Evolutionary conservation across 2,329 filamentous ascomycete genomes (phyloP), one percentile per base, ranked within the genome.

Genomic region (Pyrenophora seminiperda): DNA sequence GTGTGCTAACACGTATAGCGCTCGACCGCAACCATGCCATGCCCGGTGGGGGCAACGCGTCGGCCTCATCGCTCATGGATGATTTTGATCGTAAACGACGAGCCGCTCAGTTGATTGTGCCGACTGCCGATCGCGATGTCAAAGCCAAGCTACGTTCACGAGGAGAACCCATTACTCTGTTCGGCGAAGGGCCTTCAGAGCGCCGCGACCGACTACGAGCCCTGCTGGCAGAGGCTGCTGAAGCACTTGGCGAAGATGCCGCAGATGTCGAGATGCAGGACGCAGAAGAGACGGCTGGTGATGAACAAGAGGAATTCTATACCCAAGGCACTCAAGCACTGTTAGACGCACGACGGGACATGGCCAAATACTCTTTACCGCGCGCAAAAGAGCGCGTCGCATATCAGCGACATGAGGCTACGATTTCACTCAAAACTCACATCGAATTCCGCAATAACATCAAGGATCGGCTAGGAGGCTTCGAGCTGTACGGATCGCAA

Each of bases 401-500:
- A 15, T 88, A 87, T 61, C 91, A 96, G 70, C 89, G 87, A 66
- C 79, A 83, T 50, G 94, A 97, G 71, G 85, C 90, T 17, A 85
- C 82, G 1, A 96, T 97, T 59, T 87, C 90, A 1, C 77, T 97
- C 43, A 85, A 91, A 57, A 94, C 90, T 4, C 94, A 99, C 67
- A 89, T 97, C 70, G 94, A 93, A 65, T 91, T 96, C 70, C 86
- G 94, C 50, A 96, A 96, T 72, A 84, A 85, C 19, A 82, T 97
- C 71, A 96, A 96, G 75, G 90, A 95, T 61, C 83, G 84, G 49
- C 74, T 99, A 22, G 81, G 87, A 59, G 87, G 81, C 1, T 96
- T 97, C 60, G 93, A 97, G 67, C 81, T 99, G 13, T 94, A 94
- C 69, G 95, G 91, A 14, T 95, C 90, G 68, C 94, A 99, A 74